A percentile compares a stretch with the other conserved stretches of the same genome.
Conservation (phyloP, 2,329 filamentous ascomycete genomes). For the Cordyceps militaris region DNA sequence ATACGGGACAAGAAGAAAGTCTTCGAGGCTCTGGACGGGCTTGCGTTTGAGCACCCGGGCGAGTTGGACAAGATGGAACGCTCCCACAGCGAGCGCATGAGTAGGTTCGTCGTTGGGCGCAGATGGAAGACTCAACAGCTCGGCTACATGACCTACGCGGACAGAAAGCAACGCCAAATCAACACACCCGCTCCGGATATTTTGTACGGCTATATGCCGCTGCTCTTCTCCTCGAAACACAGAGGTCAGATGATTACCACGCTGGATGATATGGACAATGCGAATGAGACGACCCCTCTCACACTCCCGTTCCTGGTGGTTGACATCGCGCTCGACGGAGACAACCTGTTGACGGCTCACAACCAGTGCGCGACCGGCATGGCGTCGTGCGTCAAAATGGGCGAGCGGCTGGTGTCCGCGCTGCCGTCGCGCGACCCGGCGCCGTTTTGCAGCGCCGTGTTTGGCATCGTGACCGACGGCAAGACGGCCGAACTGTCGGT, state of each 20-base stretch:
- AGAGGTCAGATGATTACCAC: no score
- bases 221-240: no score
- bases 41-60: no score
- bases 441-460: neutral
- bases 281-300: no score
- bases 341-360: constrained; percentile 27
- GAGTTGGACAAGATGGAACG: no score
- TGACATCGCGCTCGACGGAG: constrained; percentile 22
- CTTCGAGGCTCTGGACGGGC: no score
- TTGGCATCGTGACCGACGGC: neutral
- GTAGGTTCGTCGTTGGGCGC: no score
- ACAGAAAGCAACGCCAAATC: neutral
- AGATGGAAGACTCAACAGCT: no score
- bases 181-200: neutral
- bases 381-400: constrained; percentile 26
- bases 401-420: neutral
- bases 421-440: rapidly evolving
- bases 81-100: no score
- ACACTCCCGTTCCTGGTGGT: constrained; percentile 14
- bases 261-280: no score
- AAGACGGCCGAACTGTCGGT: neutral
- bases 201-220: neutral
- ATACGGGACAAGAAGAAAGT: no score
- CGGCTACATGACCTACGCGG: no score
- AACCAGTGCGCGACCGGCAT: constrained; percentile 30